phyloP scores from a whole-genome alignment of 495 filamentous ascomycete genomes.

The Geopyxis carbonaria region DNA sequence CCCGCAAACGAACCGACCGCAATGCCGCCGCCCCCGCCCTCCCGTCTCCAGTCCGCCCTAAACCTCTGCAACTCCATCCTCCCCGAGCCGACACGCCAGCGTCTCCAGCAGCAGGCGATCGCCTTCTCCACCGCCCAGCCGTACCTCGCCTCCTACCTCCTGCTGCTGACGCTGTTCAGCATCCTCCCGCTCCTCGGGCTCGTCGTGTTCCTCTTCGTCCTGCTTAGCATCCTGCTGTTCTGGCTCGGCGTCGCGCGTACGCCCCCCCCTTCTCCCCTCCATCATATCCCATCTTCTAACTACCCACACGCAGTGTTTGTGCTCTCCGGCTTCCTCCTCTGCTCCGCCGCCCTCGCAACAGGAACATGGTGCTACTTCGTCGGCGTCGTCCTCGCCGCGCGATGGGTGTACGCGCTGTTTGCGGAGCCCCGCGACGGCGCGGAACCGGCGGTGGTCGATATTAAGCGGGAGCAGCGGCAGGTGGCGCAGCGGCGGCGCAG shows the following conservation, averaged over 20 bases:
- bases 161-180: not conserved
- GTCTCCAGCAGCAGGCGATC: not conserved
- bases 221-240: slow-evolving; percentile 1
- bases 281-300: not conserved
- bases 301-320: slow-evolving; percentile 4
- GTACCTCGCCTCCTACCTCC: not conserved
- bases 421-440: no score
- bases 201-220: not conserved
- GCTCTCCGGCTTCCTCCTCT: not conserved
- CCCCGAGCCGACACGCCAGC: not conserved
- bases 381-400: not conserved
- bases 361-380: slow-evolving; percentile 1
- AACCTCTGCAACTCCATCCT: not conserved
- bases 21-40: no score
- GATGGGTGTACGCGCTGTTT: slow-evolving; percentile 1
- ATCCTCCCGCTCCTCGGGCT: slow-evolving; percentile 2
- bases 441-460: not conserved
- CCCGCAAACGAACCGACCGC: not conserved
- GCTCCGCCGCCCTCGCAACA: not conserved
- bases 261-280: not conserved
- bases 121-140: no score
- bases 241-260: slow-evolving; percentile 3
- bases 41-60: not conserved
- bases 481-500: no score
- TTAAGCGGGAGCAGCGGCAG: not conserved